Evolutionary conservation across 1,139 yeast species (phyloP).

Genomic region (Wickerhamomyces sp.): DNA sequence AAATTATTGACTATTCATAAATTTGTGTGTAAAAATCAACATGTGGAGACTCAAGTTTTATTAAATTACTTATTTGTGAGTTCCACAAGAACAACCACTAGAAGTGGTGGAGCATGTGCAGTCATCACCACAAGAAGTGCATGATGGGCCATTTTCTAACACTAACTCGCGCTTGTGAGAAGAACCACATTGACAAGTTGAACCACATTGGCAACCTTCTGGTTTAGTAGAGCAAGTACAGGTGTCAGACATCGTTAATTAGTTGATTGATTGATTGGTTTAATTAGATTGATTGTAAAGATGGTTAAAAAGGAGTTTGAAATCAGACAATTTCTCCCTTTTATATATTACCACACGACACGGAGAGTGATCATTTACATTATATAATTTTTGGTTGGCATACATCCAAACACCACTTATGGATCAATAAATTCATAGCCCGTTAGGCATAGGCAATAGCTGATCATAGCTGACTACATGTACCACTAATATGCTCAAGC

Average conservation of each 20-base stretch:
- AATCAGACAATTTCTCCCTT: no score
- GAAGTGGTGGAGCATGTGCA: conserved; percentile 4
- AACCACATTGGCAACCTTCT: conserved; percentile 8
- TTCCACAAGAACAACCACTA: conserved; percentile 1
- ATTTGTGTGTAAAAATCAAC: no score
- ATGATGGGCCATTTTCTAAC: background rate
- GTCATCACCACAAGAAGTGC: conserved; percentile 4
- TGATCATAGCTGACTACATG: no score
- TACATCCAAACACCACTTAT: background rate
- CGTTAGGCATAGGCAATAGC: no score
- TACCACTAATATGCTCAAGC: no score
- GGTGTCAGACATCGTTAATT: background rate
- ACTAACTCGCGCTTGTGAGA: conserved; percentile 1
- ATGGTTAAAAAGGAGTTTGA: background rate
- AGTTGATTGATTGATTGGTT: background rate
- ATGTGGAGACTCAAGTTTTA: no score
- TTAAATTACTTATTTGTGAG: background rate
- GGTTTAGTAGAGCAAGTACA: conserved; percentile 6
- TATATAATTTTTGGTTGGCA: no score
- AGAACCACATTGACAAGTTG: conserved; percentile 4
- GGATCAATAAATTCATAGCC: background rate
- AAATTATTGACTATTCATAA: no score
- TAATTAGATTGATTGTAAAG: background rate
- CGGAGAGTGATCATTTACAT: no score
- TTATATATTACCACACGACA: no score